phyloP scores from a whole-genome alignment of 2,329 filamentous ascomycete genomes.

The Aspergillus sergii region DNA sequence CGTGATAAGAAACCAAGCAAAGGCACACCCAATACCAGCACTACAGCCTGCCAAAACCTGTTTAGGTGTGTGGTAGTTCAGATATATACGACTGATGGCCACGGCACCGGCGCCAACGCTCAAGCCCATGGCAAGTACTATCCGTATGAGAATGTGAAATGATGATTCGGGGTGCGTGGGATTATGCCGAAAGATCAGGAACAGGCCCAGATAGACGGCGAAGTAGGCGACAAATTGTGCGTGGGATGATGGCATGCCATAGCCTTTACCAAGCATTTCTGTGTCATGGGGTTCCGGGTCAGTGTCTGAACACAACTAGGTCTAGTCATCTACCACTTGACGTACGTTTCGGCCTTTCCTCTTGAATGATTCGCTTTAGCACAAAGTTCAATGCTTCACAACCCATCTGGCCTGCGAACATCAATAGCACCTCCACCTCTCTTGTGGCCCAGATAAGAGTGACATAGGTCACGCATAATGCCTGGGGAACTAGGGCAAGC shows the following conservation, averaged over 20 bases:
- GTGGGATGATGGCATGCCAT: conserved; percentile 96
- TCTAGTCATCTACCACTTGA: conserved; percentile 9
- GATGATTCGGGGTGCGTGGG: conserved; percentile 46
- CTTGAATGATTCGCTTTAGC: conserved; percentile 87
- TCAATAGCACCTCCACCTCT: conserved; percentile 83
- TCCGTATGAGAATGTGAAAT: conserved; percentile 56
- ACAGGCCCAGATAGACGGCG: conserved; percentile 78
- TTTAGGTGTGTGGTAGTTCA: conserved; percentile 86
- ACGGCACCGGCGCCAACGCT: conserved; percentile 67
- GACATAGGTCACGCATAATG: conserved; percentile 84
- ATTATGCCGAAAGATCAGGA: conserved; percentile 78
- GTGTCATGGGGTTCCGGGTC: neutral
- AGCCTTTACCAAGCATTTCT: conserved; percentile 84
- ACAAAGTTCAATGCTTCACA: conserved; percentile 91
- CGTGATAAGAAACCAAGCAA: conserved; percentile 78
- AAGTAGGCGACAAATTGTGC: conserved; percentile 95
- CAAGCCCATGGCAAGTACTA: conserved; percentile 59
- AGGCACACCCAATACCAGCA: conserved; percentile 71
- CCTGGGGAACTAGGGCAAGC: conserved; percentile 91
- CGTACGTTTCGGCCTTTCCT: conserved; percentile 81
- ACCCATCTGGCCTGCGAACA: conserved; percentile 87
- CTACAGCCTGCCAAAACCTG: conserved; percentile 81
- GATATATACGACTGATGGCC: conserved; percentile 81
- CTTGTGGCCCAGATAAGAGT: conserved; percentile 89
- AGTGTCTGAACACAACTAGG: neutral